Evolutionary conservation across 169 alveolate species (phyloP).

Genomic region (Plasmodium falciparum): DNA sequence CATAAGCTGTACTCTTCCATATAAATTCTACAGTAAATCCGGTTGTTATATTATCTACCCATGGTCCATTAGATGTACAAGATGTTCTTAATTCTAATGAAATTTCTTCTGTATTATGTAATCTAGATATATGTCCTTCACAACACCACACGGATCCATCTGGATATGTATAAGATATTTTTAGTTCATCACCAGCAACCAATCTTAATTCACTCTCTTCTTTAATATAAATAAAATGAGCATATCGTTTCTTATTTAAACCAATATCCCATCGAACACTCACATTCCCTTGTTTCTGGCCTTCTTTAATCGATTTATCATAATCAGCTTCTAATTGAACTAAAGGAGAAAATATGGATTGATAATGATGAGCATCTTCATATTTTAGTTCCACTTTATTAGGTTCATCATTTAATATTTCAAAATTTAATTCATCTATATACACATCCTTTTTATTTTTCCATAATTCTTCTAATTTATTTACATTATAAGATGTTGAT

Average conservation of each 20-base stretch:
- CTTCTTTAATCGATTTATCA: conserved; percentile 92
- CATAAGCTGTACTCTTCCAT: conserved; percentile 96
- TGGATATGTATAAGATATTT: conserved; percentile 81
- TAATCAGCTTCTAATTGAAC: conserved; percentile 95
- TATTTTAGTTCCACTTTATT: conserved; percentile 58
- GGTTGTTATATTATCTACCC: conserved; percentile 76
- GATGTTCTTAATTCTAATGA: conserved; percentile 86
- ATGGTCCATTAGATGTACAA: conserved; percentile 83
- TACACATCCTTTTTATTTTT: conserved; percentile 75
- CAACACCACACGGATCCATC: conserved; percentile 85
- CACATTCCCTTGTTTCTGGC: conserved; percentile 90
- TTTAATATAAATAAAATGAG: conserved; percentile 90
- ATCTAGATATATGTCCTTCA: conserved; percentile 87
- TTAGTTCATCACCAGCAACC: conserved; percentile 93
- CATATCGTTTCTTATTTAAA: conserved; percentile 88
- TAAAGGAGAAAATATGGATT: conserved; percentile 88
- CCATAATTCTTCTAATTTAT: conserved; percentile 81
- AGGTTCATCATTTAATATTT: conserved; percentile 75
- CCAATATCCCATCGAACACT: conserved; percentile 87
- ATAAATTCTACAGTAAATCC: conserved; percentile 92
- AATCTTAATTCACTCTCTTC: conserved; percentile 91
- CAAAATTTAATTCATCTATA: conserved; percentile 75
- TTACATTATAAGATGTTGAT: conserved; percentile 68
- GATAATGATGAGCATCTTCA: conserved; percentile 82
- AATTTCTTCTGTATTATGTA: conserved; percentile 87